phyloP scores from a whole-genome alignment of 2,329 filamentous ascomycete species.

The Diaporthe sp. region DNA sequence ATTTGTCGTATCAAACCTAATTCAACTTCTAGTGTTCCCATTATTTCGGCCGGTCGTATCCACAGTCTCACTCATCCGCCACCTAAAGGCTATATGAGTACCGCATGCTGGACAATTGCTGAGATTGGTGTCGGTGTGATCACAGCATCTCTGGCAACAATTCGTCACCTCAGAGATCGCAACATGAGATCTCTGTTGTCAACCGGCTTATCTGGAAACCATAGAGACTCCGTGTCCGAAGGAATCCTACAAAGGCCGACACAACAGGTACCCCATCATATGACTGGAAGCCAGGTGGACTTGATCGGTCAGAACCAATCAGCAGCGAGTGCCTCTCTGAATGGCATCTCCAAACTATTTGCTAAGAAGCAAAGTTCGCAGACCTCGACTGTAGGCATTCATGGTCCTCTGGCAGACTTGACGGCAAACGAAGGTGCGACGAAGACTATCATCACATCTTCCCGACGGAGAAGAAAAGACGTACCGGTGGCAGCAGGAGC shows the following conservation, averaged over 20 bases:
- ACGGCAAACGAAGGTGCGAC: slow-evolving; percentile 5
- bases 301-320: not conserved
- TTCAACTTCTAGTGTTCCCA: not conserved
- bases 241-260: not conserved
- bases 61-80: not conserved
- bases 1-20: not conserved
- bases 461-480: not conserved
- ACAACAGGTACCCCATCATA: not conserved
- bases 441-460: not conserved
- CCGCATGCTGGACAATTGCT: slow-evolving; percentile 18
- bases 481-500: slow-evolving; percentile 1
- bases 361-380: not conserved
- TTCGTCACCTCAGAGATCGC: slow-evolving; percentile 15
- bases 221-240: not conserved
- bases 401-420: not conserved
- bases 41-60: slow-evolving; percentile 13
- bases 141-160: slow-evolving; percentile 11
- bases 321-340: not conserved
- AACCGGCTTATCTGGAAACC: not conserved
- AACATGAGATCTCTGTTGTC: not conserved
- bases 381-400: not conserved
- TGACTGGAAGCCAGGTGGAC: not conserved
- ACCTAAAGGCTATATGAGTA: slow-evolving; percentile 11
- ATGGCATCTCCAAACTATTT: not conserved
- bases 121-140: slow-evolving; percentile 11